Base-by-base conservation (phyloP, 2,329 filamentous ascomycete species). In the Pyrenochaeta sp. region DNA sequence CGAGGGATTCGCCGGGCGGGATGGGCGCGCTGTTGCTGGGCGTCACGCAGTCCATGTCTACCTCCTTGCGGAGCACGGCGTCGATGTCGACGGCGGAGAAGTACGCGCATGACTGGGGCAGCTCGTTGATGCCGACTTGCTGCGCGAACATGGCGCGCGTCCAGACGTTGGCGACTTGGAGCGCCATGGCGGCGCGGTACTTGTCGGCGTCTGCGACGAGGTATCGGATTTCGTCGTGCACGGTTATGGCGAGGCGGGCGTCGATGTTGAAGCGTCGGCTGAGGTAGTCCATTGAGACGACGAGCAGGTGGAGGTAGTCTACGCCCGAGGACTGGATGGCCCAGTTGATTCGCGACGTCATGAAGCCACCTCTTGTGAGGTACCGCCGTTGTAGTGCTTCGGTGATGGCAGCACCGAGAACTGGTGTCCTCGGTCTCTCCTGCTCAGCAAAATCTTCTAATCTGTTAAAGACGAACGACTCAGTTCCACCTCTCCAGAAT, bases 271-370 rank as follows among this genome's bases (percentile, higher is more conserved):
- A 99, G 4, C 87, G 88, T 2, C 90, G 84, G 39, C 87, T 86
- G 3, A 99, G 81, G 65, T 96, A 96, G 67, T 97, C 92, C 95
- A 99, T 99, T 10, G 85, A 81, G 3, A 97, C 84, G 52, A 99
- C 90, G 13, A 99, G 81, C 4, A 99, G 84, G 65, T 99, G 94
- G 2, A 99, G 82, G 69, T 99, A 99, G 71, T 99, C 95, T 3
- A 97, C 93, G 4, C 95, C 94, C 0, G 90, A 96, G 1, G 92
- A 96, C 65, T 99, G 94, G 58, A 99, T 97, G 3, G 94, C 94
- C 94, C 94, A 99, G 68, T 99, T 99, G 74, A 99, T 97, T 22
- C 95, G 87, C 13, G 89, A 95, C 1, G 94, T 96, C 75, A 99
- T 87, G 74, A 96, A 99, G 15, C 87, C 90, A 23, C 92, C 91